Evolutionary conservation across 495 filamentous ascomycete genomes (phyloP), one percentile per base, ranked within the genome.

Genomic region (Pseudevernia furfuracea): DNA sequence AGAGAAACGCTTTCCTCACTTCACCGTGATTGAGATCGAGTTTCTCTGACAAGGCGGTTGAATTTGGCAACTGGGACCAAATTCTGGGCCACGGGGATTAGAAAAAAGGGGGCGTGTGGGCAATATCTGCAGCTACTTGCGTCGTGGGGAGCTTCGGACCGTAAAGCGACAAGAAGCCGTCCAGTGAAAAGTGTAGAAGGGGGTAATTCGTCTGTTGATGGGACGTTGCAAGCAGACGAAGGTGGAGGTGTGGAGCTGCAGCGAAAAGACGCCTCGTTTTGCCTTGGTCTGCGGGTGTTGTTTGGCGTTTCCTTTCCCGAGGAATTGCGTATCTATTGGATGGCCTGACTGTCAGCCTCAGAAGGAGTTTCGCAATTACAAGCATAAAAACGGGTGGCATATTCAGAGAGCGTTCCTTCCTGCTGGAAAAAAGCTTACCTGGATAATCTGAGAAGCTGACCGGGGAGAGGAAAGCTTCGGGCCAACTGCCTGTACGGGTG

Each of bases 191-290:
- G 37, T 64, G 46, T 59, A 38, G 17, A 44, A 34, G 39, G 38
- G 17, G 34, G 19, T 28, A 57, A 37, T 44, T 9, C 36, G 52
- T 55, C 38, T 58, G 38, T 36, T 46, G 60, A 62, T n/a, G 32
- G 57, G 57, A 59, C n/a, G 53, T 66, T 63, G 55, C 67, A 59
- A 60, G 57, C 44, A 25, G 57, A 41, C 17, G 39, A 62, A 60
- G 59, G 63, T 38, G 66, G 62, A 61, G 66, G 68, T 66, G 70
- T 66, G 67, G 67, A 60, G 65, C 65, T 65, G 60, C 62, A 65
- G 41, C 28, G 44, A 37, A 48, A 59, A 58, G 59, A 68, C 63
- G 68, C 68, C 68, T 70, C 62, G 60, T 65, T 70, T 69, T 70
- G 68, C 68, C 68, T 68, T 70, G 52, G 38, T 63, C 34, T 63